phyloP scores from a whole-genome alignment of 1,284 basidiomycete species.

The Polyporus tsugae region DNA sequence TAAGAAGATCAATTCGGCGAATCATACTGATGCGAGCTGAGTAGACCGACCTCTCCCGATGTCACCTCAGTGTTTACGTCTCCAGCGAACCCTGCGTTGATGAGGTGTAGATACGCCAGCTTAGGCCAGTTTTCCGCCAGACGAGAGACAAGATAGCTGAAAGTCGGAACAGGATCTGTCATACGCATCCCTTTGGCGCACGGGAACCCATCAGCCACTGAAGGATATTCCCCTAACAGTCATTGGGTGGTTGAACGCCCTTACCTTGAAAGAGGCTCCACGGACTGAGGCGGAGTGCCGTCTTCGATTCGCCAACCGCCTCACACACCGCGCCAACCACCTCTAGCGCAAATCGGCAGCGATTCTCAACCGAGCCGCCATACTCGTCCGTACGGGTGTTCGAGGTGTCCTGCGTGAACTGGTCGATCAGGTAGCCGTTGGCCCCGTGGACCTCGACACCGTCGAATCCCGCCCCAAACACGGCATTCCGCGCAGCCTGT shows the following conservation, averaged over 20 bases:
- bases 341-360: conserved; percentile 57
- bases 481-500: conserved; percentile 52
- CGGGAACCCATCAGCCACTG: not conserved
- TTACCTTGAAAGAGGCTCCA: conserved; percentile 52
- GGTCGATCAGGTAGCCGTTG: conserved; percentile 52
- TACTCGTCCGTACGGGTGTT: conserved; percentile 69
- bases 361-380: conserved; percentile 64
- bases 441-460: conserved; percentile 47
- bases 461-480: conserved; percentile 55
- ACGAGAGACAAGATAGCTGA: conserved; percentile 46
- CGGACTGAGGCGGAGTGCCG: conserved; percentile 63
- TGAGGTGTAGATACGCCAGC: conserved; percentile 65
- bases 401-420: conserved; percentile 51
- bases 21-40: too few relatives aligned
- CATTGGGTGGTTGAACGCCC: too few relatives aligned
- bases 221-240: not conserved
- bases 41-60: not conserved
- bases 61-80: conserved; percentile 20
- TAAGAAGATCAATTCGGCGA: not conserved
- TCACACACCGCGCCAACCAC: conserved; percentile 59
- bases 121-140: conserved; percentile 49
- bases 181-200: conserved; percentile 49
- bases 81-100: conserved; percentile 48
- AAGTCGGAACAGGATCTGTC: conserved; percentile 56
- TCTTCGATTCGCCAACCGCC: conserved; percentile 49